These are phyloP conservation scores for Eucalyptus pauciflora DNA, from an alignment of 345 rosid species.

Conservation along the genomic window DNA sequence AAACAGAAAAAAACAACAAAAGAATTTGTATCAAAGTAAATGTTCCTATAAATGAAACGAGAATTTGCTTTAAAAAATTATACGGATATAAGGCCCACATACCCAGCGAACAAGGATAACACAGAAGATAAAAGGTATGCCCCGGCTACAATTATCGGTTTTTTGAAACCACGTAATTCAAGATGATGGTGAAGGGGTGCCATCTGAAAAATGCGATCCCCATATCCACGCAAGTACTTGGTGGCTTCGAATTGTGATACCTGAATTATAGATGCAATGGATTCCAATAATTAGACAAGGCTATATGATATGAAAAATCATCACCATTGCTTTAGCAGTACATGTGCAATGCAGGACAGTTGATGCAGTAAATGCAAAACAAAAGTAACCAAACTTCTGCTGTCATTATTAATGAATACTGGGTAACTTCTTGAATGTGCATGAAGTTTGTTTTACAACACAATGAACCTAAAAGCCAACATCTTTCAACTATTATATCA, in stretches of 20 bases:
- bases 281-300: neutral
- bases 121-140: slow-evolving; percentile 33
- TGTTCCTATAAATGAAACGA: neutral
- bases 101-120: slow-evolving; percentile 45
- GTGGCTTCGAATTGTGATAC: slow-evolving; percentile 25
- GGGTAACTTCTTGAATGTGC: neutral
- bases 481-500: neutral
- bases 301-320: neutral
- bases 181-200: slow-evolving; percentile 47
- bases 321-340: neutral
- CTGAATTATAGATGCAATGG: slow-evolving; percentile 3
- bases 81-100: slow-evolving; percentile 46
- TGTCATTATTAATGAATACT: neutral
- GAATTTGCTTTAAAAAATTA: neutral
- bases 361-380: neutral
- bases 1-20: neutral
- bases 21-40: neutral
- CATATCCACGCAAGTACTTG: slow-evolving; percentile 15
- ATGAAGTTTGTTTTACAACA: neutral
- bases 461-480: neutral
- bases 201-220: slow-evolving; percentile 28
- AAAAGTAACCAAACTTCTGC: neutral
- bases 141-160: slow-evolving; percentile 39
- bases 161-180: slow-evolving; percentile 30
- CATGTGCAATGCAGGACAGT: neutral